phyloP scores from a whole-genome alignment of 2,329 filamentous ascomycete species.

The Neonectria coccinea region DNA sequence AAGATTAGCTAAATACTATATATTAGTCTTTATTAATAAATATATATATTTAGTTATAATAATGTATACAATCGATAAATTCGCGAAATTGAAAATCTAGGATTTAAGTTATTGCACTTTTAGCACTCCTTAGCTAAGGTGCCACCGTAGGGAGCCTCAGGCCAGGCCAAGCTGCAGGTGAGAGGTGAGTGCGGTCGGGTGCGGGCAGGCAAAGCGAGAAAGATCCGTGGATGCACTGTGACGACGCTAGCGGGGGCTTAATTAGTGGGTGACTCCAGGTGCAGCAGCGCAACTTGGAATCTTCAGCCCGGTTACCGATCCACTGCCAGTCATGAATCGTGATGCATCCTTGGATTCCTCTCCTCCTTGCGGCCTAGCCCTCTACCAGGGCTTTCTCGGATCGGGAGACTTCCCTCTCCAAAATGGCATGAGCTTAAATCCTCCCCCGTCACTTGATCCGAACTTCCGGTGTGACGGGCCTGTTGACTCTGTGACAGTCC shows the following conservation, averaged over 20 bases:
- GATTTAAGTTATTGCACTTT: too few species aligned
- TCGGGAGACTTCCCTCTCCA: conserved; percentile 19
- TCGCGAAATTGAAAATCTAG: too few species aligned
- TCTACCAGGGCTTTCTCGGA: background rate
- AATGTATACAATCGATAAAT: too few species aligned
- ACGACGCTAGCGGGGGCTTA: conserved; percentile 40
- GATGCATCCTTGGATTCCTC: conserved; percentile 1
- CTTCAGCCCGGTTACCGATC: too few species aligned
- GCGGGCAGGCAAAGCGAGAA: too few species aligned
- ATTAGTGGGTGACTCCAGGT: background rate
- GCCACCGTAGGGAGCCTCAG: too few species aligned
- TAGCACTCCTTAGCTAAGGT: too few species aligned
- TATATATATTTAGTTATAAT: too few species aligned
- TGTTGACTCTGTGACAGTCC: conserved; percentile 1
- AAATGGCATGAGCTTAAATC: conserved; percentile 29
- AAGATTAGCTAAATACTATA: too few species aligned
- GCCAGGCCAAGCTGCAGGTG: background rate
- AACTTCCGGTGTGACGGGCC: conserved; percentile 22
- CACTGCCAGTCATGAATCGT: too few species aligned
- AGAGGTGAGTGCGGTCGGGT: background rate
- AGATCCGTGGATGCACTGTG: conserved; percentile 36
- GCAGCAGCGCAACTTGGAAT: background rate
- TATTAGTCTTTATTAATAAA: too few species aligned
- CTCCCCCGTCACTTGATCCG: conserved; percentile 11
- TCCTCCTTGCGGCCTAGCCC: background rate